Percentiles rank a stretch among this genome's conserved stretches.
Conservation (phyloP, 2,329 filamentous ascomycete genomes). For the Bipolaris cookei region DNA sequence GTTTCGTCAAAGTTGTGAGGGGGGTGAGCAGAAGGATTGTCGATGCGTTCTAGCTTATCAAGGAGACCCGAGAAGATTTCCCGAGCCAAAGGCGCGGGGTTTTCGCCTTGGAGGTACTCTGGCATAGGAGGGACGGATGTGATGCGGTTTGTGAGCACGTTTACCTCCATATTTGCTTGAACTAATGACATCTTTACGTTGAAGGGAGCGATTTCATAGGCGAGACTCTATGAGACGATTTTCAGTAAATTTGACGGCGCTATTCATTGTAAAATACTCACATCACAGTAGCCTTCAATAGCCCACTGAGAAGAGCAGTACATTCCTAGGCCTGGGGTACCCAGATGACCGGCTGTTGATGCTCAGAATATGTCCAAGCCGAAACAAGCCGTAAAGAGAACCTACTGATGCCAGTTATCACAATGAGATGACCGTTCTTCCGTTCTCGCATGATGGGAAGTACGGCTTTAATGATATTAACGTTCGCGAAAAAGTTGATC, state of each 20-base stretch:
- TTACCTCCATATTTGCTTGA: slow-evolving; percentile 92
- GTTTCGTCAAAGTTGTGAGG: slow-evolving; percentile 40
- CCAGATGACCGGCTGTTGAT: slow-evolving; percentile 75
- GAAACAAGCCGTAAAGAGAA: background rate
- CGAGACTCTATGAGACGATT: slow-evolving; percentile 64
- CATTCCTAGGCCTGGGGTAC: slow-evolving; percentile 87
- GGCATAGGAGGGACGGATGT: slow-evolving; percentile 80
- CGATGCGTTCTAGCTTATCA: slow-evolving; percentile 72
- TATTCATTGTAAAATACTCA: slow-evolving; percentile 25
- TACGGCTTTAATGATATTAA: slow-evolving; percentile 92
- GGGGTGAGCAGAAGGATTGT: slow-evolving; percentile 40
- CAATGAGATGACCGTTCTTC: slow-evolving; percentile 86
- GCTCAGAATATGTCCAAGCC: slow-evolving; percentile 18
- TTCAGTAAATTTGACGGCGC: slow-evolving; percentile 9
- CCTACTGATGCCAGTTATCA: slow-evolving; percentile 81
- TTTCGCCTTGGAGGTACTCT: slow-evolving; percentile 70
- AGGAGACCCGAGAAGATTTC: slow-evolving; percentile 83
- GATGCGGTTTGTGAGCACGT: slow-evolving; percentile 84
- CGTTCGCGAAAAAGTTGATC: slow-evolving; percentile 90
- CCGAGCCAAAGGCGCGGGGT: slow-evolving; percentile 79
- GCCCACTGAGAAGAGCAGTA: slow-evolving; percentile 95
- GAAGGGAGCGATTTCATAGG: slow-evolving; percentile 94
- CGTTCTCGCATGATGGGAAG: slow-evolving; percentile 80
- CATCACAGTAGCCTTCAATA: slow-evolving; percentile 93
- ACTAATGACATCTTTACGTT: slow-evolving; percentile 96